phyloP scores from a whole-genome alignment of 192 early-diverging fungal species.

The Lunasporangiospora selenospora region DNA sequence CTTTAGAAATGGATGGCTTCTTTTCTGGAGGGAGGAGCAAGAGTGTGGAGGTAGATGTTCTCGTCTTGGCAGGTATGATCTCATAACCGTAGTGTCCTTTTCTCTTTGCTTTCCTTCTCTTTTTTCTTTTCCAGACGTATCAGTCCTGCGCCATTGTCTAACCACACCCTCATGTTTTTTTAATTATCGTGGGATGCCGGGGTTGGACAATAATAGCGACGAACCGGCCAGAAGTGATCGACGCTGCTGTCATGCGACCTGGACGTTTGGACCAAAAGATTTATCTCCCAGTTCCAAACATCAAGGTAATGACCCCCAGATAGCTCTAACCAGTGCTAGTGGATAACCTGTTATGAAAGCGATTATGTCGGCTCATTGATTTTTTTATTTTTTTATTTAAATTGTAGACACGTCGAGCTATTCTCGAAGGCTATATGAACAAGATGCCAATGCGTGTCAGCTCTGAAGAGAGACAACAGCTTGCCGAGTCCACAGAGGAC shows the following conservation, averaged over 20 bases:
- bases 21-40: constrained; percentile 46
- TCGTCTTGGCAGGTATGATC: constrained; percentile 80
- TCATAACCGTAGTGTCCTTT: neutral
- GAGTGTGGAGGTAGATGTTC: constrained; percentile 58
- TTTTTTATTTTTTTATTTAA: neutral
- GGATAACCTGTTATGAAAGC: too few relatives aligned
- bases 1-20: constrained; percentile 81
- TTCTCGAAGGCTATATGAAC: constrained; percentile 61
- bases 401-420: constrained; percentile 58
- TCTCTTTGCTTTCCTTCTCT: neutral
- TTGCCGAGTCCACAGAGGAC: constrained; percentile 62
- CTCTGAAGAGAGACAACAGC: constrained; percentile 43
- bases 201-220: constrained; percentile 63
- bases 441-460: constrained; percentile 63
- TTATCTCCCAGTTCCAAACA: constrained; percentile 65
- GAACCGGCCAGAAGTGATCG: constrained; percentile 74
- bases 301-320: constrained; percentile 51
- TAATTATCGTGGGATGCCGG: neutral
- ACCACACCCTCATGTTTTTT: neutral
- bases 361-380: too few relatives aligned
- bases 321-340: too few relatives aligned
- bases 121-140: too few relatives aligned
- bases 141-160: neutral
- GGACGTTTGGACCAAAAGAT: constrained; percentile 86
- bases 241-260: constrained; percentile 83